Conservation (phyloP, 805 yeast species). For the Candida chauliodis region DNA sequence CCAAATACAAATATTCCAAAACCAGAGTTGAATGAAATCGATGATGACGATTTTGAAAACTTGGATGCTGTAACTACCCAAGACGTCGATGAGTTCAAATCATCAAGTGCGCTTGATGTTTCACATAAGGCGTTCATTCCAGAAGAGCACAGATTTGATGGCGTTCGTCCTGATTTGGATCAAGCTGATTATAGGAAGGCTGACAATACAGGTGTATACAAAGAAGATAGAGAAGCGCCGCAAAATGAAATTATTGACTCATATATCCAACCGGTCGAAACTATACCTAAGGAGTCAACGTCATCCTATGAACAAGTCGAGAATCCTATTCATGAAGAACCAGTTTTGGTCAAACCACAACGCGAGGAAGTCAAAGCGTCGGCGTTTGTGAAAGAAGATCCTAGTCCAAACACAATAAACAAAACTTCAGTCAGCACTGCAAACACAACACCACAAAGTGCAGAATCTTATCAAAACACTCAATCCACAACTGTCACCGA, state of each 20-base stretch:
- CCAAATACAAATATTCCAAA: slow-evolving; percentile 3
- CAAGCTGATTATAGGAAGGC: background rate
- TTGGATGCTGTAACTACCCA: background rate
- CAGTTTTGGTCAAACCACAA: background rate
- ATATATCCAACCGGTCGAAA: background rate
- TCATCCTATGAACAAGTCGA: slow-evolving; percentile 5
- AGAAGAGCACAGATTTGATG: background rate
- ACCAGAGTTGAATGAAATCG: slow-evolving; percentile 6
- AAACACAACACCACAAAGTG: slow-evolving; percentile 5
- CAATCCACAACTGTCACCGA: slow-evolving; percentile 5
- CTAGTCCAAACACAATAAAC: no score
- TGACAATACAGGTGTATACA: slow-evolving; percentile 1
- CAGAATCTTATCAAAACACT: slow-evolving; percentile 1
- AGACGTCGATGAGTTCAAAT: slow-evolving; percentile 1
- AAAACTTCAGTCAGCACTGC: slow-evolving; percentile 1
- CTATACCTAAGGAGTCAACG: background rate
- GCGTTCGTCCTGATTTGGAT: background rate
- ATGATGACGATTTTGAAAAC: slow-evolving; percentile 1
- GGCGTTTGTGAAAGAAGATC: slow-evolving; percentile 3
- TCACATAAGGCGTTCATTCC: background rate
- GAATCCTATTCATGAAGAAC: slow-evolving; percentile 1
- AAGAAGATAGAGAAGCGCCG: background rate
- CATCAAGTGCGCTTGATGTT: background rate
- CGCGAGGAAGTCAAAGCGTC: background rate
- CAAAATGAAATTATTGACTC: background rate